These are phyloP conservation scores for Arachis monticola DNA, from an alignment of 331 rosid genomes.

Conservation along the genomic window DNA sequence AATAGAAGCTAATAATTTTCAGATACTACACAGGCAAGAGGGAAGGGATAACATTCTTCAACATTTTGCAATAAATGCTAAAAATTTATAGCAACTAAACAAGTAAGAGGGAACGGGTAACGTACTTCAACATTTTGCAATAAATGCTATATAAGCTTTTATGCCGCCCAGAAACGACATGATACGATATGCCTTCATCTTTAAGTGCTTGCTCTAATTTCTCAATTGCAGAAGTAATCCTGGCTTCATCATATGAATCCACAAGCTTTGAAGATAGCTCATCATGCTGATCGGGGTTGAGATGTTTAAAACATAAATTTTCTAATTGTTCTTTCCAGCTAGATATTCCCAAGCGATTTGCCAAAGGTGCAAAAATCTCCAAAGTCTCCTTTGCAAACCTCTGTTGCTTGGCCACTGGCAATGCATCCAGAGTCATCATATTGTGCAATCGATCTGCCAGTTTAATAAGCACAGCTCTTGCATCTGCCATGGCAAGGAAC, in stretches of 20 bases:
- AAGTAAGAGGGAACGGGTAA: conserved; percentile 31
- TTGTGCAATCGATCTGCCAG: conserved; percentile 93
- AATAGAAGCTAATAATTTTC: neutral
- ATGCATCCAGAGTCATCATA: conserved; percentile 92
- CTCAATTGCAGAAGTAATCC: conserved; percentile 68
- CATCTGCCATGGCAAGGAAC: conserved; percentile 98
- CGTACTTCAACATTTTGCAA: conserved; percentile 85
- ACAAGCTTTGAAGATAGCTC: conserved; percentile 81
- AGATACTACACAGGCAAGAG: conserved; percentile 17
- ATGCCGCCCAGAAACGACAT: conserved; percentile 81
- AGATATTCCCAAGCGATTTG: conserved; percentile 89
- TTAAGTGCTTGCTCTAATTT: conserved; percentile 69
- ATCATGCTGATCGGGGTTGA: conserved; percentile 66
- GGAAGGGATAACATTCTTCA: conserved; percentile 60
- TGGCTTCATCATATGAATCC: conserved; percentile 75
- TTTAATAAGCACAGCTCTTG: conserved; percentile 93
- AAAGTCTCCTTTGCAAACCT: conserved; percentile 96
- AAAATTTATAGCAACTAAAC: neutral
- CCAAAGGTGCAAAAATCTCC: conserved; percentile 93
- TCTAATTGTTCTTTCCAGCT: conserved; percentile 92
- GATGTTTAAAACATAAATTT: conserved; percentile 87
- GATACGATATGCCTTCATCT: conserved; percentile 79
- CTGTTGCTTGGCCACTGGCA: conserved; percentile 75
- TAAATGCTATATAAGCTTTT: conserved; percentile 92
- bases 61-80: conserved; percentile 59